Base-by-base conservation (phyloP, 108 stramenopile species). In the Stephanodiscus triporus region DNA sequence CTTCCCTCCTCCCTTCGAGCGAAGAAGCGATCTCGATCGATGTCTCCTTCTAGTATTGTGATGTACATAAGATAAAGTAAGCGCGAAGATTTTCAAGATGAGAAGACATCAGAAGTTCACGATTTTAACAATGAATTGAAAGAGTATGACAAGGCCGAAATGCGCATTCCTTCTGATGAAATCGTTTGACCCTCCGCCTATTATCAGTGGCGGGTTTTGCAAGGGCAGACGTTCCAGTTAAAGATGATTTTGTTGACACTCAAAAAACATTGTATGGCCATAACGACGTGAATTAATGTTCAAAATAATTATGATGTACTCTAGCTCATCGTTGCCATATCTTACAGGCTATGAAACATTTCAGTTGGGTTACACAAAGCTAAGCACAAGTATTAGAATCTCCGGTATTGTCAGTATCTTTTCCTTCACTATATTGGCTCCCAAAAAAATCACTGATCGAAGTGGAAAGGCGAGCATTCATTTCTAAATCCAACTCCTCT, bases 401-500 rank as follows among this genome's bases (percentile, higher is more conserved):
- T 61, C 40, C 27, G 11, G 30, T 6, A n/a, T 20, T 34, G 4
- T 55, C 20, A 11, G 26, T 34, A 53, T 53, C n/a, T 7, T 73
- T 29, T 26, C 50, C 53, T 6, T 32, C 38, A 53, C 76, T 65
- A 37, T 76, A 66, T 68, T 82, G 81, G 27, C 59, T 67, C 2
- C 92, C 89, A 77, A 94, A 94, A 72, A 87, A 94, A 50, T 89
- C 85, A 53, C 88, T 86, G 34, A 94, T 92, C 53, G 89, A 88
- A 24, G 68, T 70, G 10, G 91, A 81, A 42, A 92, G 70, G 11
- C 85, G 82, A 56, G 86, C 86, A 36, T 87, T 89, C 66, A 77
- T 72, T 66, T 73, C 80, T 13, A 86, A 69, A 32, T 87, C 86
- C 60, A 56, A 63, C 47, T 79, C 87, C 17, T 88, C 82, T 5